These are phyloP conservation scores for Luffa aegyptiaca DNA, from an alignment of 306 rosid genomes.

Conservation along the genomic window DNA sequence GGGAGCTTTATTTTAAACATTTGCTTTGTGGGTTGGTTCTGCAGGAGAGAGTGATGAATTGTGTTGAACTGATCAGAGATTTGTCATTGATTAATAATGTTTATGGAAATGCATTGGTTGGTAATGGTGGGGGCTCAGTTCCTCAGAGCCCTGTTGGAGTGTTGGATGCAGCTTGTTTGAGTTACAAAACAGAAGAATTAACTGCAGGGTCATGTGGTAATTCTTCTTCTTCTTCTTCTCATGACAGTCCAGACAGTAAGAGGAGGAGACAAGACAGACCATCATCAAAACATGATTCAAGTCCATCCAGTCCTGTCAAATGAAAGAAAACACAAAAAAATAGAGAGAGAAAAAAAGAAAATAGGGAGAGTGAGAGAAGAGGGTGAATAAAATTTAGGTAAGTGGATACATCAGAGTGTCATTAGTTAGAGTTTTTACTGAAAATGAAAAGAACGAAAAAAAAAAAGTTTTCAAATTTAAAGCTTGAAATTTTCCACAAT, in stretches of 20 bases:
- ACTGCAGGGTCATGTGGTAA: constrained; percentile 34
- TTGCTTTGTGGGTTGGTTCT: constrained; percentile 18
- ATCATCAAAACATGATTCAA: constrained; percentile 17
- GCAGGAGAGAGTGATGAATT: constrained; percentile 70
- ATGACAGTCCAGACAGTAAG: constrained; percentile 26
- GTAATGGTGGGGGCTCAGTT: constrained; percentile 18
- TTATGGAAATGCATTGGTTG: constrained; percentile 20
- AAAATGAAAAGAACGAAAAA: background rate
- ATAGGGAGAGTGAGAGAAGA: too few species aligned
- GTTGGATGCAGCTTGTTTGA: constrained; percentile 48
- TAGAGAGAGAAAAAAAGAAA: too few species aligned
- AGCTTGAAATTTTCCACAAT: background rate
- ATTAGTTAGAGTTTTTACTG: background rate
- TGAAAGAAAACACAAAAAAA: background rate
- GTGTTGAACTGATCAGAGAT: constrained; percentile 46
- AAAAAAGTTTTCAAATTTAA: background rate
- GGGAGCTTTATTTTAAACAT: constrained; percentile 1
- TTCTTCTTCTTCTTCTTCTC: constrained; percentile 23
- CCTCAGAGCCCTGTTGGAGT: constrained; percentile 74
- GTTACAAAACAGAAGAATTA: constrained; percentile 47
- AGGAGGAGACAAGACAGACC: constrained; percentile 29
- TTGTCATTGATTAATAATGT: constrained; percentile 21
- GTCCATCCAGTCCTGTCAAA: background rate
- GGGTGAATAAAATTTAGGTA: background rate
- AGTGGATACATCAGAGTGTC: background rate